Evolutionary conservation across 768 basidiomycete species (phyloP).

Genomic region (Astraeus odoratus): DNA sequence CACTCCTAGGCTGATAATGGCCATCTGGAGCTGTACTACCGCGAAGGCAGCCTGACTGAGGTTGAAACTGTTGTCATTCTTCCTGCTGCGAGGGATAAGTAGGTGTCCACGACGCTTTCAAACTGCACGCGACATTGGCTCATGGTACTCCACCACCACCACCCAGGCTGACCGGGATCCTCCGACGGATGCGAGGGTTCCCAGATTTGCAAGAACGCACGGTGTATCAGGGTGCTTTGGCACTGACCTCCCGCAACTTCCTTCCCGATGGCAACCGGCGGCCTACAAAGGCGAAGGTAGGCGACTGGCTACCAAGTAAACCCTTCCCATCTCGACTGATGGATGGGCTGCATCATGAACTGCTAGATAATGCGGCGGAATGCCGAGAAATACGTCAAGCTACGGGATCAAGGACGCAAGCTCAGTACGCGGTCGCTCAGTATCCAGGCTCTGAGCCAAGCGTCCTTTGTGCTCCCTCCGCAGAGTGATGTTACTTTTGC

Average conservation of each 20-base stretch:
- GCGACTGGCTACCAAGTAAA: not conserved
- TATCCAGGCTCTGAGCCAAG: slow-evolving; percentile 6
- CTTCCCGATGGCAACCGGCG: slow-evolving; percentile 14
- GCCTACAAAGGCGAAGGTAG: slow-evolving; percentile 22
- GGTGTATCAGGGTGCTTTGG: slow-evolving; percentile 23
- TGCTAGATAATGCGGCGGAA: slow-evolving; percentile 19
- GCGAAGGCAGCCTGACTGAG: slow-evolving; percentile 7
- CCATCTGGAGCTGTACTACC: slow-evolving; percentile 15
- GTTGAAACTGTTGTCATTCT: slow-evolving; percentile 21
- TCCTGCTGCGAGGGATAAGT: slow-evolving; percentile 19
- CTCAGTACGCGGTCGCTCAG: slow-evolving; percentile 11
- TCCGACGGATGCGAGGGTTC: slow-evolving; percentile 24
- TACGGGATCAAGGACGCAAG: slow-evolving; percentile 7
- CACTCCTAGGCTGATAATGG: slow-evolving; percentile 20
- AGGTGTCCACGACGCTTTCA: not conserved
- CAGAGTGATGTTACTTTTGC: not conserved
- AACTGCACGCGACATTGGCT: not conserved
- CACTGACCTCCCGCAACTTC: slow-evolving; percentile 23
- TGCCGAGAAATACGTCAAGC: slow-evolving; percentile 21
- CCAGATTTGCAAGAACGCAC: slow-evolving; percentile 21
- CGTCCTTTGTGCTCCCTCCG: not conserved
- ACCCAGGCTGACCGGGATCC: slow-evolving; percentile 19
- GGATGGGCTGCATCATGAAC: slow-evolving; percentile 9
- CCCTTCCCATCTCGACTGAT: not conserved
- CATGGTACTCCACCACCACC: not conserved